phyloP scores from a whole-genome alignment of 2,329 filamentous ascomycete species.

The Tolypocladium pustulatum region DNA sequence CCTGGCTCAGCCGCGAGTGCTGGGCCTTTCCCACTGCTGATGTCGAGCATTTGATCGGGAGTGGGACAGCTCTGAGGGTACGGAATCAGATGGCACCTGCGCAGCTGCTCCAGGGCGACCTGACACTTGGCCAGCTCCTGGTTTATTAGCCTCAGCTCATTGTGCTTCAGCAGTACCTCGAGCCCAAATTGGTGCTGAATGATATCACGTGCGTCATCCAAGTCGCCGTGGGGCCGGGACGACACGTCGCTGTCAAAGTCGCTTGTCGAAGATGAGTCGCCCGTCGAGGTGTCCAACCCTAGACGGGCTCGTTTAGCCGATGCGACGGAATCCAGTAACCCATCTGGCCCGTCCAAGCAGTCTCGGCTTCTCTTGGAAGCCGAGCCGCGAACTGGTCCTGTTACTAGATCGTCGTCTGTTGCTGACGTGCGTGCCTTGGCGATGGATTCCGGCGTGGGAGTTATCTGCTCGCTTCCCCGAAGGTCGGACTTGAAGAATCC shows the following conservation, averaged over 20 bases:
- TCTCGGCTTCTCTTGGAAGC: slow-evolving; percentile 30
- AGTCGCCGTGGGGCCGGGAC: slow-evolving; percentile 14
- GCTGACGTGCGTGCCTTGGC: slow-evolving; percentile 20
- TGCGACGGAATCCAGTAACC: slow-evolving; percentile 11
- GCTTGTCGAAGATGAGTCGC: neutral
- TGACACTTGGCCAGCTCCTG: slow-evolving; percentile 96
- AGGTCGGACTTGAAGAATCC: slow-evolving; percentile 49
- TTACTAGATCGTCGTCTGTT: slow-evolving; percentile 9
- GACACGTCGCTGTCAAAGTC: neutral
- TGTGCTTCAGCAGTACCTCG: slow-evolving; percentile 88
- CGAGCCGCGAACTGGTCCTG: slow-evolving; percentile 3
- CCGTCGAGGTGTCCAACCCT: slow-evolving; percentile 10
- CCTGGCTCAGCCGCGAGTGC: slow-evolving; percentile 52
- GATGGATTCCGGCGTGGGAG: slow-evolving; percentile 22
- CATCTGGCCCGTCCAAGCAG: slow-evolving; percentile 20
- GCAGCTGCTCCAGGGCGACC: slow-evolving; percentile 82
- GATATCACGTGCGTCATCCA: slow-evolving; percentile 53
- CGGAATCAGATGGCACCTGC: slow-evolving; percentile 83
- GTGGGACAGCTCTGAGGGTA: slow-evolving; percentile 65
- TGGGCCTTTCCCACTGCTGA: slow-evolving; percentile 65
- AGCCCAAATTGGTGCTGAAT: slow-evolving; percentile 83
- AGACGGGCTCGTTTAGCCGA: slow-evolving; percentile 33
- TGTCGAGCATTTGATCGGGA: slow-evolving; percentile 55
- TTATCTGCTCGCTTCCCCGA: slow-evolving; percentile 43
- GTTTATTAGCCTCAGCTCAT: slow-evolving; percentile 87